These are phyloP conservation scores for Neofusicoccum parvum DNA, from an alignment of 2,329 filamentous ascomycete species.

Conservation along the genomic window DNA sequence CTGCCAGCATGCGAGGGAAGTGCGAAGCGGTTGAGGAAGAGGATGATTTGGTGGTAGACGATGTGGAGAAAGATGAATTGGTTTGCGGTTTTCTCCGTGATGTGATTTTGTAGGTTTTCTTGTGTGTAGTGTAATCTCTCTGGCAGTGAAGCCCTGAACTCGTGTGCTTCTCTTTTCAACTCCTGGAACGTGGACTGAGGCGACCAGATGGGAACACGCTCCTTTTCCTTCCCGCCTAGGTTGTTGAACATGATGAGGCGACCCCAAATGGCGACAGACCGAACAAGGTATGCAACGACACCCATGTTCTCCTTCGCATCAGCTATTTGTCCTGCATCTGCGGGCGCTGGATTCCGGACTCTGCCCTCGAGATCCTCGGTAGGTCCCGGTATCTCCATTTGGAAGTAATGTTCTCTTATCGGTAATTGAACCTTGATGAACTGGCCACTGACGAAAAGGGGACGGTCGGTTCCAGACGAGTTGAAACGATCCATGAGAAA, in stretches of 20 bases:
- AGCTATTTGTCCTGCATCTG: slow-evolving; percentile 64
- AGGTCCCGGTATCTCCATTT: slow-evolving; percentile 84
- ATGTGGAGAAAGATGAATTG: slow-evolving; percentile 94
- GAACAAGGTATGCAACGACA: slow-evolving; percentile 86
- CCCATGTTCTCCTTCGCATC: slow-evolving; percentile 86
- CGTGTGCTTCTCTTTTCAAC: slow-evolving; percentile 71
- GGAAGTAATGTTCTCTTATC: slow-evolving; percentile 85
- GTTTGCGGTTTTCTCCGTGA: slow-evolving; percentile 81
- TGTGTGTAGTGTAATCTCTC: slow-evolving; percentile 70
- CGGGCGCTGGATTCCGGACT: slow-evolving; percentile 63
- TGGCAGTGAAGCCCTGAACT: slow-evolving; percentile 71
- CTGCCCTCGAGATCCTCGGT: slow-evolving; percentile 81
- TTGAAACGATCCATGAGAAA: slow-evolving; percentile 98
- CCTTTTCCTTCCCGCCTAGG: slow-evolving; percentile 80
- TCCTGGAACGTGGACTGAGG: slow-evolving; percentile 73
- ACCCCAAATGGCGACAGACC: slow-evolving; percentile 85
- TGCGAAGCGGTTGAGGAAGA: slow-evolving; percentile 89
- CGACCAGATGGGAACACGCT: slow-evolving; percentile 78
- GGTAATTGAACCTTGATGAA: slow-evolving; percentile 87
- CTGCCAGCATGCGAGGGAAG: slow-evolving; percentile 68
- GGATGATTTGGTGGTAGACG: slow-evolving; percentile 81
- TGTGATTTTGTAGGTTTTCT: slow-evolving; percentile 83
- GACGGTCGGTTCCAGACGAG: slow-evolving; percentile 89
- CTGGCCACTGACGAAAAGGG: slow-evolving; percentile 87
- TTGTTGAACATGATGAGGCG: slow-evolving; percentile 88